Evolutionary conservation across 495 filamentous ascomycete genomes (phyloP).

Genomic region (Aspergillus saccharolyticus): DNA sequence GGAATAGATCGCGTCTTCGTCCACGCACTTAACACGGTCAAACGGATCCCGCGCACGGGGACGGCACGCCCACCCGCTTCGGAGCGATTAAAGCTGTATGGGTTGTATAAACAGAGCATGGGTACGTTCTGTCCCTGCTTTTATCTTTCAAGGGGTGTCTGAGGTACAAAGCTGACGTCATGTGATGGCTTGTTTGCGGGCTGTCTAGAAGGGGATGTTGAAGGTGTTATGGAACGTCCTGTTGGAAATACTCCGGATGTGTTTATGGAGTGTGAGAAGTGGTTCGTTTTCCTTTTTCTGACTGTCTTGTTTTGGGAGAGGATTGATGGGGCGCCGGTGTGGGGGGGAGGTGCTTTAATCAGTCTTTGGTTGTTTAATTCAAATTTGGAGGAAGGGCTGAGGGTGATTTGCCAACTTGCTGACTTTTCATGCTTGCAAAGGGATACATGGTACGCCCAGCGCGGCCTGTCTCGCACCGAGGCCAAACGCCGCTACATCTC

Average conservation of each 20-base stretch:
- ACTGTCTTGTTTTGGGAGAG: neutral
- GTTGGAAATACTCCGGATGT: conserved; percentile 50
- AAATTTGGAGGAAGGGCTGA: too few relatives aligned
- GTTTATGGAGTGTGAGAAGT: conserved; percentile 56
- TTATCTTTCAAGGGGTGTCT: neutral
- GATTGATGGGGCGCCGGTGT: neutral
- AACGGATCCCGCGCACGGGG: conserved; percentile 91
- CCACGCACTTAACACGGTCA: conserved; percentile 96
- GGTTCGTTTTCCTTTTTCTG: conserved; percentile 33
- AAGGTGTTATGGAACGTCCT: conserved; percentile 84
- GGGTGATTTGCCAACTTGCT: neutral
- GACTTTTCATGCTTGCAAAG: conserved; percentile 16
- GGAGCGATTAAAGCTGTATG: conserved; percentile 88
- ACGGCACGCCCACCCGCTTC: conserved; percentile 78
- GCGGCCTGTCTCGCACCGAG: conserved; percentile 76
- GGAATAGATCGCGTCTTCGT: conserved; percentile 88
- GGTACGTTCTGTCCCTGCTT: conserved; percentile 32
- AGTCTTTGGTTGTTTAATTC: too few relatives aligned
- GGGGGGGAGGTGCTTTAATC: too few relatives aligned
- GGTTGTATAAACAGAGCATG: conserved; percentile 98
- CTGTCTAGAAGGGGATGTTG: conserved; percentile 77
- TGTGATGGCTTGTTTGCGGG: conserved; percentile 11
- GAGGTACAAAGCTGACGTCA: neutral
- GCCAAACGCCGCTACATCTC: conserved; percentile 92
- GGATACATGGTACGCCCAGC: conserved; percentile 91